Percentiles rank a stretch among this genome's conserved stretches.
These are phyloP conservation scores for Tetramitus jugosus DNA, from an alignment of 208 protist genomes.

Conservation along the genomic window DNA sequence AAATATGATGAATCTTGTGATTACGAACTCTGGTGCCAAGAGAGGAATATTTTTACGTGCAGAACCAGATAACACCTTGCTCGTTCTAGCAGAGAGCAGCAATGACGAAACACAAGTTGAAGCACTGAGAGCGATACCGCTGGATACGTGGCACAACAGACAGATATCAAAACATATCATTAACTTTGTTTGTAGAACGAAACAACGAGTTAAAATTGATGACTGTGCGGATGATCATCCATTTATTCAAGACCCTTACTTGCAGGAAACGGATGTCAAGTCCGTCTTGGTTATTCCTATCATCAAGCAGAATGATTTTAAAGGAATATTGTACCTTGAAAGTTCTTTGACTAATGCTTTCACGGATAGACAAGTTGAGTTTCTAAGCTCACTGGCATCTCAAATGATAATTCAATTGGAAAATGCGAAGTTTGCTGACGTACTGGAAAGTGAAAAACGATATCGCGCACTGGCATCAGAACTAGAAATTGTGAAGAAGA, in stretches of 20 bases:
- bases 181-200: background rate
- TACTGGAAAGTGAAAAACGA: background rate
- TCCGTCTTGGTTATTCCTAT: background rate
- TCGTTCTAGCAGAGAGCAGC: background rate
- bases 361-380: background rate
- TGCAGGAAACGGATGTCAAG: background rate
- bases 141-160: background rate
- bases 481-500: background rate
- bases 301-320: background rate
- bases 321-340: background rate
- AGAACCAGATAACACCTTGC: background rate
- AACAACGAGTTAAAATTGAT: background rate
- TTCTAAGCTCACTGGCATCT: background rate
- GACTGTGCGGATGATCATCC: background rate
- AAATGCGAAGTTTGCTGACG: background rate
- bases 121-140: background rate
- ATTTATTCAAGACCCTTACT: background rate
- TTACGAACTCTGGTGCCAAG: background rate
- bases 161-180: background rate
- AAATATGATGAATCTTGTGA: background rate
- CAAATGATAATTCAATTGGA: background rate
- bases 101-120: background rate
- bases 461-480: background rate
- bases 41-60: background rate
- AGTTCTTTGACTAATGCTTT: background rate